Conservation (phyloP, 2,329 filamentous ascomycete genomes). For the Diaporthe sp. region DNA sequence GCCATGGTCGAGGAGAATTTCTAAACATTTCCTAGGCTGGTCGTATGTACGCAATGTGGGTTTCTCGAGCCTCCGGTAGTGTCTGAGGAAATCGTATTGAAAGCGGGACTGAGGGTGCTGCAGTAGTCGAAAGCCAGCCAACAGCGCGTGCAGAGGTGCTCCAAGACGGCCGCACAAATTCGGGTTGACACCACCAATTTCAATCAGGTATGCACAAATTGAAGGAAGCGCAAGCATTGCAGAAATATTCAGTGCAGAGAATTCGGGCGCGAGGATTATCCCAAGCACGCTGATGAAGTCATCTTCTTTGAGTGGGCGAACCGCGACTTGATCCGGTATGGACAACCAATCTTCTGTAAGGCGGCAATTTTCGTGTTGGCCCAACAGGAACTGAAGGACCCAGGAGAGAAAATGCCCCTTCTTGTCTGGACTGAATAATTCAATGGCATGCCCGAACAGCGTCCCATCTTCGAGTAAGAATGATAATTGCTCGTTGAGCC, state of each 20-base stretch:
- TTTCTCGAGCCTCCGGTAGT: too few relatives aligned
- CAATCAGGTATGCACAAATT: background rate
- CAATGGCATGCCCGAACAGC: background rate
- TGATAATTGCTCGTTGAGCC: background rate
- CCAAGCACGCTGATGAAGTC: fast-evolving
- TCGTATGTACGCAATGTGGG: too few relatives aligned
- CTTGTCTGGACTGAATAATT: background rate
- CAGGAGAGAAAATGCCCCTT: background rate
- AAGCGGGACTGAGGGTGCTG: too few relatives aligned
- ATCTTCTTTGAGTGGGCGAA: too few relatives aligned
- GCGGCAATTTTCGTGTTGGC: too few relatives aligned
- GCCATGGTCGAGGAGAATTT: background rate
- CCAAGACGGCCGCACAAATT: background rate
- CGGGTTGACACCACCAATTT: fast-evolving
- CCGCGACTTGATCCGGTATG: too few relatives aligned
- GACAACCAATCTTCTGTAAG: too few relatives aligned
- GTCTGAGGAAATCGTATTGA: too few relatives aligned
- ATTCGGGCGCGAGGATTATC: background rate
- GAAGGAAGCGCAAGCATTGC: background rate
- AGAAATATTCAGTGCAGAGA: background rate
- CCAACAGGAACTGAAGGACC: background rate
- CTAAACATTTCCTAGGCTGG: background rate
- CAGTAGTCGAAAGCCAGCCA: too few relatives aligned
- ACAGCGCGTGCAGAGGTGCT: background rate
- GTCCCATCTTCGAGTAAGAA: background rate